Evolutionary conservation across 495 filamentous ascomycete genomes (phyloP), one percentile per base, ranked within the genome.

Genomic region (Cetradonia linearis): DNA sequence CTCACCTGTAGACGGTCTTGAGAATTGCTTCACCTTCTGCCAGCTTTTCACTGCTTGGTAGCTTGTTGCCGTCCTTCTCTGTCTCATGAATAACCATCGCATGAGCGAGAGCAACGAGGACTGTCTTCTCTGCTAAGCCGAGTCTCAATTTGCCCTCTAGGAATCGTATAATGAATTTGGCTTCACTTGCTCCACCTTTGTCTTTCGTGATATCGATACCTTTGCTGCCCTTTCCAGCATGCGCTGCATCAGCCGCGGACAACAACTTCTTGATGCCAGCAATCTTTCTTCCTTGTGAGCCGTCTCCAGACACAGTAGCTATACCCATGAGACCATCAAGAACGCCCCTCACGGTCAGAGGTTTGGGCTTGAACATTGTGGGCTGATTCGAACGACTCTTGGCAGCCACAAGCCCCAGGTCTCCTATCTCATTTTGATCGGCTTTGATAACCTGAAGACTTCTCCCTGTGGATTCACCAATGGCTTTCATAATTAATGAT

Each of bases 401-500:
- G 31, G 93, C 89, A 27, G 93, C 93, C 1, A 98, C 93, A 55
- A 97, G 76, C 18, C 93, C 93, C 23, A 98, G 77, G 70, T 98
- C 93, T 28, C 93, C 93, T 69, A 96, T 94, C 65, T 96, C 89
- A 64, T 90, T 89, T 62, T 98, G 93, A 66, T 98, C 93, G 42
- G 83, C 79, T 70, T 96, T 96, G 71, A 97, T 95, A 56, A 93
- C 83, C 10, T 81, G 73, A 44, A 96, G 71, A 68, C 85, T 93
- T 57, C 94, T 85, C 7, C 93, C 93, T 3, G 93, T 97, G 55
- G 83, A 85, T 74, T 98, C 91, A 16, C 91, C 90, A 67, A 98
- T 95, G 18, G 93, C 88, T 67, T 96, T 98, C 91, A 98, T 96
- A 66, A 98, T 95, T 48, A 98, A 70, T 16, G 90, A 95, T 74